Conservation (phyloP, 2,329 filamentous ascomycete genomes). For the Claviceps sp. region DNA sequence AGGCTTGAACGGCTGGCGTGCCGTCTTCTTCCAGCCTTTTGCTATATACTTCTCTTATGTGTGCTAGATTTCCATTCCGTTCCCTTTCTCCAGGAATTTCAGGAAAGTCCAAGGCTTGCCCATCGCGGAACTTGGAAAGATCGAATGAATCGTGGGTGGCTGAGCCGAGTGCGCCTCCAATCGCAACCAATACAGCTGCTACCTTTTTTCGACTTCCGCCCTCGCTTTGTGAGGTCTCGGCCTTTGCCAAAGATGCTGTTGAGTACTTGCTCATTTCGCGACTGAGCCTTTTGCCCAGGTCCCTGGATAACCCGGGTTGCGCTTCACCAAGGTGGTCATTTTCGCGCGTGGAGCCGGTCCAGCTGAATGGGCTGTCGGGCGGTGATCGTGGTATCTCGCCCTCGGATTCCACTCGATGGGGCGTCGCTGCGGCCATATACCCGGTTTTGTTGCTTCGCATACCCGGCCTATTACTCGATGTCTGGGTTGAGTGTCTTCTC, state of each 20-base stretch:
- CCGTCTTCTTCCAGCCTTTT: conserved; percentile 18
- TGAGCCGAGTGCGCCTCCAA: conserved; percentile 33
- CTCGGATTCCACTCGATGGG: not conserved
- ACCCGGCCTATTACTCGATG: not conserved
- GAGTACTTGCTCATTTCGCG: not conserved
- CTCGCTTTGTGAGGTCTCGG: not conserved
- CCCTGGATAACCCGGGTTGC: not conserved
- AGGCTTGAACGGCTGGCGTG: conserved; percentile 13
- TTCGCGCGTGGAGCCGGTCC: not conserved
- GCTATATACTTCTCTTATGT: conserved; percentile 28
- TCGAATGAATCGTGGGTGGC: conserved; percentile 34
- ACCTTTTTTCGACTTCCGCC: conserved; percentile 25
- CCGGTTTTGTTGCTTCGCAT: not conserved
- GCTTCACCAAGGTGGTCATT: not conserved
- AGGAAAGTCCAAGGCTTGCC: conserved; percentile 36
- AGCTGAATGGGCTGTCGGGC: not conserved
- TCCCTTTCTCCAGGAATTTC: conserved; percentile 38
- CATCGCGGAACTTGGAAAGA: conserved; percentile 32
- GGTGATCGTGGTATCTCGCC: not conserved
- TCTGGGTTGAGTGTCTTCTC: not conserved
- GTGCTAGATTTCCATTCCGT: conserved; percentile 14
- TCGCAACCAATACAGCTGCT: conserved; percentile 26
- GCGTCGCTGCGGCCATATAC: not conserved
- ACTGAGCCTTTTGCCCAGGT: not conserved
- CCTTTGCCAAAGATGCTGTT: not conserved